phyloP scores from a whole-genome alignment of 257 asterid genomes.

The Ligustrum vulgare region DNA sequence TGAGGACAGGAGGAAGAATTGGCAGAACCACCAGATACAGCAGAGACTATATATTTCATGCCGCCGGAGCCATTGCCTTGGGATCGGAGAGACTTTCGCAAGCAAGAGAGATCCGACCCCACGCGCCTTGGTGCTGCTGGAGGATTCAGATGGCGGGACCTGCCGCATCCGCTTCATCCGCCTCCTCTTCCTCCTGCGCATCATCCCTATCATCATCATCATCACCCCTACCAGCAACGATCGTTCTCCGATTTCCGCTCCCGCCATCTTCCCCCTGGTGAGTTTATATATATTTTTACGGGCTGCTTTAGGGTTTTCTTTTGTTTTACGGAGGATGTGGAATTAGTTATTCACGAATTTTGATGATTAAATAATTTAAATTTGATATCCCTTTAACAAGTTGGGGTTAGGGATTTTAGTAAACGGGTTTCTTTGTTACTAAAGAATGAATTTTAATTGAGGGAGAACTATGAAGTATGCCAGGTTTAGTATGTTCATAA shows the following conservation, averaged over 20 bases:
- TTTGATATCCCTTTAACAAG: background rate
- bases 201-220: conserved; percentile 26
- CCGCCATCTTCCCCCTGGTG: conserved; percentile 69
- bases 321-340: background rate
- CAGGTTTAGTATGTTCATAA: background rate
- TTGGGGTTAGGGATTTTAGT: background rate
- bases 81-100: conserved; percentile 96
- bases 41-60: conserved; percentile 45
- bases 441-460: background rate
- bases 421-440: background rate
- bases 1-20: background rate
- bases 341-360: background rate
- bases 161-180: conserved; percentile 39
- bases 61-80: conserved; percentile 92
- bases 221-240: conserved; percentile 45
- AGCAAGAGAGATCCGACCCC: conserved; percentile 74
- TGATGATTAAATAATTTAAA: background rate
- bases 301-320: conserved; percentile 8
- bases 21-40: background rate
- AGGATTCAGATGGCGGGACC: conserved; percentile 79
- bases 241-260: conserved; percentile 74
- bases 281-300: conserved; percentile 24
- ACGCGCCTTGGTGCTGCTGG: conserved; percentile 54
- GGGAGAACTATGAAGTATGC: background rate
- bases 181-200: conserved; percentile 54